Percentiles rank a stretch among this genome's conserved stretches.
These are phyloP conservation scores for Fusarium buharicum DNA, from an alignment of 2,329 filamentous ascomycete genomes.

Conservation along the genomic window DNA sequence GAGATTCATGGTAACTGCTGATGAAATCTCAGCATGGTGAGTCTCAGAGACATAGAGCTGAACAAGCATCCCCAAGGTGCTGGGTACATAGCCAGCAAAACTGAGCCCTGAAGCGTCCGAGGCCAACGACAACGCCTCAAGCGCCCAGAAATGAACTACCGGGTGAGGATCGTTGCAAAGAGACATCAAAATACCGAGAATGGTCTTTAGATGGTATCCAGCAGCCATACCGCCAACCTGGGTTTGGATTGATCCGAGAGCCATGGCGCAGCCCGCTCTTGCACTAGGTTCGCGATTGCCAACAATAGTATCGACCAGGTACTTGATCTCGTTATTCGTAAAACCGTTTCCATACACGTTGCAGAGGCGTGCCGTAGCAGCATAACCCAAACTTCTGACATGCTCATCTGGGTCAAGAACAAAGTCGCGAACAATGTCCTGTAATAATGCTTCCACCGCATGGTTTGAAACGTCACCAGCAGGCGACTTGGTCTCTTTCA, in stretches of 20 bases:
- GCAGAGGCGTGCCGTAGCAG: constrained; percentile 87
- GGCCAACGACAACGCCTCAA: constrained; percentile 86
- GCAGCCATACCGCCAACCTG: constrained; percentile 98
- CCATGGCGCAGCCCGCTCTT: constrained; percentile 92
- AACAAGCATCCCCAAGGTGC: constrained; percentile 91
- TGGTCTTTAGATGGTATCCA: constrained; percentile 94
- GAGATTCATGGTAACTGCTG: constrained; percentile 86
- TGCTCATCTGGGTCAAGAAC: constrained; percentile 86
- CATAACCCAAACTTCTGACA: constrained; percentile 85
- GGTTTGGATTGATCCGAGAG: constrained; percentile 90
- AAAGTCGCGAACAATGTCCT: constrained; percentile 77
- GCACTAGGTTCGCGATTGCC: constrained; percentile 92
- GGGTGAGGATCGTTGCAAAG: constrained; percentile 95
- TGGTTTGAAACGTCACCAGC: constrained; percentile 77
- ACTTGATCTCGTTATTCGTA: constrained; percentile 90
- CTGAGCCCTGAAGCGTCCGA: constrained; percentile 92
- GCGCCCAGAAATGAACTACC: constrained; percentile 94
- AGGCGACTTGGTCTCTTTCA: constrained; percentile 79
- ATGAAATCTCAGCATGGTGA: constrained; percentile 85
- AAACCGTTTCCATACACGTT: constrained; percentile 85
- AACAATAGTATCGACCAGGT: constrained; percentile 92
- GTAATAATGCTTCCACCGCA: constrained; percentile 84
- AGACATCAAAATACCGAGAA: constrained; percentile 98
- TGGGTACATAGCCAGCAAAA: constrained; percentile 89
- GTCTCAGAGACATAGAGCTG: constrained; percentile 92